Base-by-base conservation (phyloP, 1,284 basidiomycete genomes). In the Ustilago xerochloae region DNA sequence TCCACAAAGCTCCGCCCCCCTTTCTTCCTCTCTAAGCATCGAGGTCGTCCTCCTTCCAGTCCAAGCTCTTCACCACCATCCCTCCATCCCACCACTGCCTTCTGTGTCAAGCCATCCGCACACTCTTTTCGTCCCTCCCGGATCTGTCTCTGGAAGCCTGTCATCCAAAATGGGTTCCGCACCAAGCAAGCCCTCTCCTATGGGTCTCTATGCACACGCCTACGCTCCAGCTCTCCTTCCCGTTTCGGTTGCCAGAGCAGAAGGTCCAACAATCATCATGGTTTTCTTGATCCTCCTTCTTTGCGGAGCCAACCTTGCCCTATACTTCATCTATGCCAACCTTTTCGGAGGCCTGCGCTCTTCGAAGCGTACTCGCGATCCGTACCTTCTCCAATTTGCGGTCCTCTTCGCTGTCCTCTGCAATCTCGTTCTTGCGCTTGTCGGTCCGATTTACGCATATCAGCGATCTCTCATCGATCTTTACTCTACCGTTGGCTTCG, bases 241-340 rank as follows among this genome's bases (percentile, higher is more conserved):
- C 47, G 41, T 63, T 39, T 49, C 56, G 7, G 36, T 68, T 20
- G 63, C 60, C 8, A 12, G 7, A 2, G 50, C 57, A 12, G 39
- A 57, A 24, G 70, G 70, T 0, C 52, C 64, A 0, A 53, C 59
- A 7, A 10, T 64, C 7, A 64, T 73, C 49, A 51, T 73, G 39
- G 32, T 53, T 38, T 38, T 43, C n/a, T 12, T 57, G 12, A 35
- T 60, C 45, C 26, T 16, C 12, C 7, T 63, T 4, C 39, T 73
- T 9, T 45, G 20, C 12, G 70, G 70, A 8, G 45, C 48, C 53
- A 73, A 73, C 45, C 5, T n/a, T 2, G 18, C 70, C n/a, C 57
- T 73, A n/a, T 68, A 38, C 41, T 22, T 26, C 10, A 7, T 73
- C 30, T 73, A 73, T 30, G 16, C 61, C 15, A 52, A 64, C 12